Conservation (phyloP, 805 yeast species). For the Cyberlindnera suaveolens region DNA sequence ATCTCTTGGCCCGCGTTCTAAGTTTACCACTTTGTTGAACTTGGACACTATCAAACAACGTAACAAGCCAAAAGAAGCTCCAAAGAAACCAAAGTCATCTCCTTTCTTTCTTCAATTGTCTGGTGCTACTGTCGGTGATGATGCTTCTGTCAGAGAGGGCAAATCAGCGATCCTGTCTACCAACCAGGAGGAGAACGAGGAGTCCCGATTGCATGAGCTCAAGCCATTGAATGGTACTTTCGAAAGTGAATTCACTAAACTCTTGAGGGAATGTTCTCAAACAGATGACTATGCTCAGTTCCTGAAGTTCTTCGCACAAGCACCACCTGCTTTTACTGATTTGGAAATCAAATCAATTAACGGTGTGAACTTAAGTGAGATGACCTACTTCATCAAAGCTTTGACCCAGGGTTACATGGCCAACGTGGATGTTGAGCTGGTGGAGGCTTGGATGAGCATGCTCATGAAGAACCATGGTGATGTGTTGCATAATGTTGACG, state of each 20-base stretch:
- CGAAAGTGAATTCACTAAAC: conserved; percentile 68
- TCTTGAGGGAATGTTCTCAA: conserved; percentile 46
- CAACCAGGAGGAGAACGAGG: conserved; percentile 5
- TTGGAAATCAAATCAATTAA: conserved; percentile 80
- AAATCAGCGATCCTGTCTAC: conserved; percentile 15
- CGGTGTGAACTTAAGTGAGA: conserved; percentile 53
- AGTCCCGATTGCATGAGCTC: conserved; percentile 12
- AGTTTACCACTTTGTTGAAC: conserved; percentile 72
- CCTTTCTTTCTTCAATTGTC: conserved; percentile 73
- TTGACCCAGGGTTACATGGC: conserved; percentile 49
- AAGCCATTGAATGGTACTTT: conserved; percentile 38
- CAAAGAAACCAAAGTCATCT: conserved; percentile 74
- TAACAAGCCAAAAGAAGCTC: conserved; percentile 85
- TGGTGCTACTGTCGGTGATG: conserved; percentile 67
- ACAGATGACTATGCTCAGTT: conserved; percentile 40
- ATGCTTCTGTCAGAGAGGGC: conserved; percentile 42
- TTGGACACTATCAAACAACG: conserved; percentile 80
- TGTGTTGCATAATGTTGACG: conserved; percentile 43
- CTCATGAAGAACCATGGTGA: conserved; percentile 80
- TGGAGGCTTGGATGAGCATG: conserved; percentile 75
- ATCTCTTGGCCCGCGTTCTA: conserved; percentile 69
- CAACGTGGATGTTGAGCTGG: conserved; percentile 65
- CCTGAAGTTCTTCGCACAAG: conserved; percentile 44
- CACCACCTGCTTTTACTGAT: conserved; percentile 77
- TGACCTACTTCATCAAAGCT: conserved; percentile 61